Evolutionary conservation across 768 basidiomycete genomes (phyloP).

Genomic region (Tulasnella calospora): DNA sequence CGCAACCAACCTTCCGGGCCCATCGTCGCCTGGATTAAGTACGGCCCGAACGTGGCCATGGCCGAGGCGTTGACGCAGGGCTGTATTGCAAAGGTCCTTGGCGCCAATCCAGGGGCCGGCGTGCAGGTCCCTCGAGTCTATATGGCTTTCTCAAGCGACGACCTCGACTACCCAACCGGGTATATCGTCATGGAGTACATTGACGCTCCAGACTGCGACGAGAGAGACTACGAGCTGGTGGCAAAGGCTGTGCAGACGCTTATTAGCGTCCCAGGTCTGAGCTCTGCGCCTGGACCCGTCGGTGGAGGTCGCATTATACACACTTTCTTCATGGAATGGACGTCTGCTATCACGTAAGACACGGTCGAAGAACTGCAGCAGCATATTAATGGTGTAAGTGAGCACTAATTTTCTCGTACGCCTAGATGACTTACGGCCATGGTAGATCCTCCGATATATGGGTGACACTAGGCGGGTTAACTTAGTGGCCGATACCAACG

Average conservation of each 20-base stretch:
- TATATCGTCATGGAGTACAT: conserved; percentile 21
- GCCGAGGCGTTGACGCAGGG: conserved; percentile 11
- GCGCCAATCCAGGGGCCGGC: neutral
- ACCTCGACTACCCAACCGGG: neutral
- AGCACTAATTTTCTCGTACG: neutral
- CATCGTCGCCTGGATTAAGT: conserved; percentile 18
- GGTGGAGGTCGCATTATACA: conserved; percentile 4
- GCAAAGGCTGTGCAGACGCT: conserved; percentile 16
- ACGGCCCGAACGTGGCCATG: conserved; percentile 8
- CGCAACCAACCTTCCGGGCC: neutral
- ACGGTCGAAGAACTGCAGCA: conserved; percentile 9
- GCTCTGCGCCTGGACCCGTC: neutral
- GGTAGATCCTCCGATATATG: neutral
- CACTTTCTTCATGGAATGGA: conserved; percentile 5
- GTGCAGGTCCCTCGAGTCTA: conserved; percentile 4
- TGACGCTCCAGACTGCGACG: neutral
- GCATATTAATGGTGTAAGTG: conserved; percentile 12
- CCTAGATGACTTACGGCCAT: conserved; percentile 5
- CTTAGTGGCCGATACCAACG: neutral
- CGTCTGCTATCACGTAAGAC: neutral
- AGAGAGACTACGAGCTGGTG: neutral
- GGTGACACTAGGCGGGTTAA: conserved; percentile 11
- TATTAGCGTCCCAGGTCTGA: conserved; percentile 14
- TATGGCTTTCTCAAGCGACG: neutral
- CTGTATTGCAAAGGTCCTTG: neutral